phyloP scores from a whole-genome alignment of 306 rosid genomes.

The Vigna mungo region DNA sequence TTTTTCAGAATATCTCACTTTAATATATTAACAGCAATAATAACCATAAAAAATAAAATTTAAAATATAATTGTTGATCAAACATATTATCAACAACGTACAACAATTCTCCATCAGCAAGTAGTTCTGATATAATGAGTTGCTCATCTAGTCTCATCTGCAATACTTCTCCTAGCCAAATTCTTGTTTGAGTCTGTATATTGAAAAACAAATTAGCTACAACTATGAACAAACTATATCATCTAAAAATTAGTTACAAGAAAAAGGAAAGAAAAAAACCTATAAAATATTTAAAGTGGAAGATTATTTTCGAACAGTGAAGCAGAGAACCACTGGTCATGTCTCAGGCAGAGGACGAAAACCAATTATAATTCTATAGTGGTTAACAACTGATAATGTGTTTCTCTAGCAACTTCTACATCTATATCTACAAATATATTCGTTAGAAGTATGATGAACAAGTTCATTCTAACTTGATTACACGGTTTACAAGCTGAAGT shows the following conservation, averaged over 20 bases:
- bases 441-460: not conserved
- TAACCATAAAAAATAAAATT: not conserved
- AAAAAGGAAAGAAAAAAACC: not conserved
- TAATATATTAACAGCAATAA: conserved; percentile 1
- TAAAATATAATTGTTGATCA: not conserved
- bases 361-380: not conserved
- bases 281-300: not conserved
- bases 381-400: not conserved
- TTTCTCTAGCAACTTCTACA: not conserved
- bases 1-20: not conserved
- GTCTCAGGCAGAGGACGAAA: not conserved
- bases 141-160: conserved; percentile 57
- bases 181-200: conserved; percentile 64
- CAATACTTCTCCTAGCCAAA: conserved; percentile 67
- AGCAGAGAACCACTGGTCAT: not conserved
- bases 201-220: conserved; percentile 25
- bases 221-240: not conserved
- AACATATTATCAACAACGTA: conserved; percentile 18
- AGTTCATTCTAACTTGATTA: not conserved
- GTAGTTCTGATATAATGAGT: conserved; percentile 51
- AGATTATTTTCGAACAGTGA: not conserved
- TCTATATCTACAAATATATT: not conserved
- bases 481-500: not conserved
- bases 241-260: not conserved
- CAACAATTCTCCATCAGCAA: conserved; percentile 69